Base-by-base conservation (phyloP, 148 eudicot genomes). In the Dianthus caryophyllus region DNA sequence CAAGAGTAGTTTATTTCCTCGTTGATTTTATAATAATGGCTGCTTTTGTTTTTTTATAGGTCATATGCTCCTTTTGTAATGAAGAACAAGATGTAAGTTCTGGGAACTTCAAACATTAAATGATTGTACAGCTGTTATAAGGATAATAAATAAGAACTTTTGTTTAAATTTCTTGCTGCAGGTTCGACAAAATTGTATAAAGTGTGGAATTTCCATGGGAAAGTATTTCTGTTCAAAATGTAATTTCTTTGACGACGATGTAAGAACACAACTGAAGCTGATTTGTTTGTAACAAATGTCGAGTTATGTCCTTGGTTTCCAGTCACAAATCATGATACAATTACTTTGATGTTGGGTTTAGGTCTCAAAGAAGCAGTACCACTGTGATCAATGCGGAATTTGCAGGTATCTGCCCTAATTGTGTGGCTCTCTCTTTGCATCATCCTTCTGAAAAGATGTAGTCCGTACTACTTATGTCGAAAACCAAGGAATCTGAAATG, bases 11-110 rank as follows among this genome's bases (percentile, higher is more conserved):
- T 41, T 67, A 11, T 25, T 68, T 12, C 33, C 24, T 38, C 38
- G 18, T 50, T 61, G 49, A 16, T 70, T 16, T 14, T 36, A 33
- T 62, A 0, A 9, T 39, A 51, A 49, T 60, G 64, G 9, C 58
- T 44, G 2, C 65, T 38, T 66, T 36, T 62, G 47, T 4, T 65
- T 38, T 41, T 52, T 61, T 72, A 52, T 82, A 90, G 97, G 89
- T 90, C 64, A 78, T 88, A 48, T 90, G 97, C 77, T 85, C 95
- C 47, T 58, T 79, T 9, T 90, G 97, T 65, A 78, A 69, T 73
- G 85, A 86, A 39, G 95, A 90, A 67, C 97, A 90, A 80, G 89
- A 88, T 79, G 97, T 90, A 66, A 85, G 95, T 75, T 58, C 26
- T 39, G 10, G 51, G 43, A 48, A 9, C 63, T 33, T 65, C 66